Percentiles rank a stretch among this genome's conserved stretches.
These are phyloP conservation scores for Xylaria nigripes DNA, from an alignment of 495 filamentous ascomycete genomes.

Conservation along the genomic window DNA sequence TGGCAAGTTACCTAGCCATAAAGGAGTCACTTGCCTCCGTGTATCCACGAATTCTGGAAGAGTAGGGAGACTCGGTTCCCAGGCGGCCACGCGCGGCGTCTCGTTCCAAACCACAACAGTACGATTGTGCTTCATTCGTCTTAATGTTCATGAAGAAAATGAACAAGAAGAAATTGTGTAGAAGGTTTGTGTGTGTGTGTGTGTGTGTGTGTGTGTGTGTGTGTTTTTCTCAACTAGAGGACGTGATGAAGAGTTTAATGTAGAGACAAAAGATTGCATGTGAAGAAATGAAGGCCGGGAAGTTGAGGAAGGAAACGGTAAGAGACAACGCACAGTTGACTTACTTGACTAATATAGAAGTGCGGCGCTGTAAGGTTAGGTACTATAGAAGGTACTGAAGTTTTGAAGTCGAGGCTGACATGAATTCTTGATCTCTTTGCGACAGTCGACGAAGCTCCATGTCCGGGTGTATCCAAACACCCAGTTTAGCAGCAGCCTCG, in stretches of 20 bases:
- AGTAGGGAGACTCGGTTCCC: neutral
- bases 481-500: neutral
- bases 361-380: neutral
- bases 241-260: neutral
- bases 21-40: neutral
- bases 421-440: neutral
- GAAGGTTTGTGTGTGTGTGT: no score
- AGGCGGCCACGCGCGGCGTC: neutral
- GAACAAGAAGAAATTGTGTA: no score
- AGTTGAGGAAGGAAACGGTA: neutral
- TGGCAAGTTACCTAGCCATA: neutral
- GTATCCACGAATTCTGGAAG: neutral
- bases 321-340: neutral
- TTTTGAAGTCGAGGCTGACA: conserved; percentile 1
- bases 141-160: neutral
- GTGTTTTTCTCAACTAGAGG: no score
- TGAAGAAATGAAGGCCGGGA: neutral
- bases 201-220: no score
- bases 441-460: conserved; percentile 1
- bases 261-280: neutral
- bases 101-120: neutral
- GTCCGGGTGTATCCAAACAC: neutral
- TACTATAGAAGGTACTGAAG: neutral
- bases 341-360: neutral
- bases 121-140: neutral